Percentiles rank a stretch among this genome's conserved stretches.
phyloP scores from a whole-genome alignment of 495 filamentous ascomycete genomes.

The Penicillium alfredii region DNA sequence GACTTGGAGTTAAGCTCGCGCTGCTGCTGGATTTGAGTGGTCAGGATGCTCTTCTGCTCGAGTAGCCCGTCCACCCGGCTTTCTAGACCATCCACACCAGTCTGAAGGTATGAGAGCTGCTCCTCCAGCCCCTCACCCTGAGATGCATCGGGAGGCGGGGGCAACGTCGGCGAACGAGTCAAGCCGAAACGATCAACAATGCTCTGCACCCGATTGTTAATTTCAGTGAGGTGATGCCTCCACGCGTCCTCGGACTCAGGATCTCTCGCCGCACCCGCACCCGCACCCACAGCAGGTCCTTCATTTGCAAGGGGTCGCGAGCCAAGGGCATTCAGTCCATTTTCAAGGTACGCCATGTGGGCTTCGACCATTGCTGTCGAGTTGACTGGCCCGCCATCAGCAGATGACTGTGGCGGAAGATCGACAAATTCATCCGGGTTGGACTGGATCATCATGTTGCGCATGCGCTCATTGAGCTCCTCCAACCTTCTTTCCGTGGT shows the following conservation, averaged over 20 bases:
- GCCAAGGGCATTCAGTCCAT: slow-evolving; percentile 34
- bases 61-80: slow-evolving; percentile 50
- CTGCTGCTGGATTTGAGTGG: slow-evolving; percentile 87
- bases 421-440: slow-evolving; percentile 41
- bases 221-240: slow-evolving; percentile 42
- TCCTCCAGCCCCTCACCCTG: slow-evolving; percentile 39
- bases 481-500: slow-evolving; percentile 65
- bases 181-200: slow-evolving; percentile 45
- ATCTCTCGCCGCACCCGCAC: slow-evolving; percentile 1
- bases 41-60: slow-evolving; percentile 78
- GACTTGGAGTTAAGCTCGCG: slow-evolving; percentile 74
- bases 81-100: slow-evolving; percentile 73
- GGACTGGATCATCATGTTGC: slow-evolving; percentile 58
- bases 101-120: slow-evolving; percentile 50
- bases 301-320: slow-evolving; percentile 7
- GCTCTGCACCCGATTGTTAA: slow-evolving; percentile 47
- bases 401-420: slow-evolving; percentile 27
- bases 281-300: background rate
- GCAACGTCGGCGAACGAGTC: slow-evolving; percentile 37
- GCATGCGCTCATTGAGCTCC: slow-evolving; percentile 62
- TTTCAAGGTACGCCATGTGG: slow-evolving; percentile 49
- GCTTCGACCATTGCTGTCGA: slow-evolving; percentile 31
- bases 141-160: slow-evolving; percentile 42
- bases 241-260: slow-evolving; percentile 26
- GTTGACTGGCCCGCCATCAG: slow-evolving; percentile 14